These are phyloP conservation scores for Akanthomyces uredinophilus DNA, from an alignment of 2,329 filamentous ascomycete genomes.

Conservation along the genomic window DNA sequence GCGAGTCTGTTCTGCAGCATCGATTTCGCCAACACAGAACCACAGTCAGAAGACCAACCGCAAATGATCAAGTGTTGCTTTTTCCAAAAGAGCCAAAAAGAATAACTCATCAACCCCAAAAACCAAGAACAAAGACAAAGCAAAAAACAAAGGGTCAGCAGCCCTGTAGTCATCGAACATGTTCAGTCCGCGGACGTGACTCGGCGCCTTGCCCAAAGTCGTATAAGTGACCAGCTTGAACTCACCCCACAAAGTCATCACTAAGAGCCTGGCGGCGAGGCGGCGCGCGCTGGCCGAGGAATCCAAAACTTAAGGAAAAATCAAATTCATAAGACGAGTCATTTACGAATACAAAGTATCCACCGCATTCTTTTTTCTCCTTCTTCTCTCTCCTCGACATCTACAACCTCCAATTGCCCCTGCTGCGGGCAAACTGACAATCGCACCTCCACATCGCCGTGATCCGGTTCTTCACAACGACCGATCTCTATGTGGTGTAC, in stretches of 20 bases:
- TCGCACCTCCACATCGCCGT: neutral
- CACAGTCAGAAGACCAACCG: no score
- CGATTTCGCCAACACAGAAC: no score
- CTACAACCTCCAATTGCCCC: neutral
- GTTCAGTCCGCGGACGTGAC: no score
- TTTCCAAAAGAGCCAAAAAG: no score
- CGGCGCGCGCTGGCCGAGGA: neutral
- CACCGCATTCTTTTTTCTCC: neutral
- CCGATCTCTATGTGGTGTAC: conserved; percentile 1
- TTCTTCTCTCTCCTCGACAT: neutral
- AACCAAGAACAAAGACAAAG: no score
- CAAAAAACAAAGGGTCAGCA: no score
- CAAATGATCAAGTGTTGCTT: no score
- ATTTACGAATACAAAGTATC: conserved; percentile 16
- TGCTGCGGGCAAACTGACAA: neutral
- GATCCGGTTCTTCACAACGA: neutral
- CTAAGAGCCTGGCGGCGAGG: neutral
- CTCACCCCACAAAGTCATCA: neutral
- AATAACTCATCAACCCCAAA: no score
- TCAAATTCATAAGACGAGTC: conserved; percentile 12
- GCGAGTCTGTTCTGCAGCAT: no score
- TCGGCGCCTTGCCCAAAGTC: neutral
- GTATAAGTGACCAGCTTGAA: neutral
- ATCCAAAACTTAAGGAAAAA: neutral
- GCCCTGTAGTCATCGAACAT: no score